A percentile compares a stretch with the other conserved stretches of the same genome.
phyloP scores from a whole-genome alignment of 441 rosid species.

The Aquilaria agallochum region DNA sequence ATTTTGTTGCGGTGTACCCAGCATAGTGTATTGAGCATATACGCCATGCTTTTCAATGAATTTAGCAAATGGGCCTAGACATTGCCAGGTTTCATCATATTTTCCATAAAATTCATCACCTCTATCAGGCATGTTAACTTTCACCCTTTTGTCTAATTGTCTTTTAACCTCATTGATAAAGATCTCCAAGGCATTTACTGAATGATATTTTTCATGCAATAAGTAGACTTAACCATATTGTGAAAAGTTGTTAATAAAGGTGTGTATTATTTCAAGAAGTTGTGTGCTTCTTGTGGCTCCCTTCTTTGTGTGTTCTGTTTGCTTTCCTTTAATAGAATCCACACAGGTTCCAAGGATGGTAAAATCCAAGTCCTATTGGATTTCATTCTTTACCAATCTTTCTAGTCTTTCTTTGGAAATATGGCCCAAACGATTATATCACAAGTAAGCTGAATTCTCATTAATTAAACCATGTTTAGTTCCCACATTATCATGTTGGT shows the following conservation, averaged over 20 bases:
- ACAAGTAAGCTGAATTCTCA: neutral
- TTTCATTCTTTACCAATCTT: neutral
- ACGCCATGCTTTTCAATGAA: constrained; percentile 5
- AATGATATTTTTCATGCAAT: neutral
- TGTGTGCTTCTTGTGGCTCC: neutral
- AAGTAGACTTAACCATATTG: neutral
- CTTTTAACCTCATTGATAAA: neutral
- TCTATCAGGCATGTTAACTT: neutral
- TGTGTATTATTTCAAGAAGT: neutral
- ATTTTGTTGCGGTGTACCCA: neutral
- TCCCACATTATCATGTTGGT: neutral
- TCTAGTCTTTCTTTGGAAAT: neutral
- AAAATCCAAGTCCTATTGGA: neutral
- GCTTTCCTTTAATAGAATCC: too few species aligned
- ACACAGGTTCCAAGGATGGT: neutral
- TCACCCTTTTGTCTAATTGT: neutral
- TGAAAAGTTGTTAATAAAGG: neutral
- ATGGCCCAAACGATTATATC: neutral
- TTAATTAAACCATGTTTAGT: neutral
- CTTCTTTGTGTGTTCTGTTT: too few species aligned
- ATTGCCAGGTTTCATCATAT: constrained; percentile 1
- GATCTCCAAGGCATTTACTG: neutral
- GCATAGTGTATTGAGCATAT: constrained; percentile 6
- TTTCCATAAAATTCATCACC: neutral
- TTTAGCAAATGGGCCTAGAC: constrained; percentile 6